Base-by-base conservation (phyloP, 2,329 filamentous ascomycete genomes). In the Aaosphaeria arxii region DNA sequence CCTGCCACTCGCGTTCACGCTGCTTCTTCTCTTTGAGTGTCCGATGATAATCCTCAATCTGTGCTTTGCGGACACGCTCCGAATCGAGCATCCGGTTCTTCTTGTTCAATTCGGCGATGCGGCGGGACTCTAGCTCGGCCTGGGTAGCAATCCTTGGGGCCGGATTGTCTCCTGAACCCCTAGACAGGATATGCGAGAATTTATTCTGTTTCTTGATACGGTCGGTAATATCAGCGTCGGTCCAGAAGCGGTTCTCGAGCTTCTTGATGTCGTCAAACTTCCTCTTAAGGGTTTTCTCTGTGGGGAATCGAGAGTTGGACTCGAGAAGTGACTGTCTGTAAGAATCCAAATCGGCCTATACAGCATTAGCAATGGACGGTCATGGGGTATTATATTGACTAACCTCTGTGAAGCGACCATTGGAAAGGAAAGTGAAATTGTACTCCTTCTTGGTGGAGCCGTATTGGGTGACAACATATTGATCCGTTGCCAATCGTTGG, bases 351-450 rank as follows among this genome's bases (percentile, higher is more conserved):
- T 99, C 94, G 44, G 78, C 74, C 81, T 94, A 54, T 7, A 38
- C 55, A 7, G 11, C 9, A 40, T 40, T 40, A 40, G 39, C 11
- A 40, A 4, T n/a, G 33, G 33, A 36, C 33, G 39, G 39, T 24
- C 4, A 40, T 4, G 7, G 7, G 33, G 33, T n/a, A 4, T 36
- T 2, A 9, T 9, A n/a, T 36, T 36, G 33, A 4, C 7, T 17
- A 17, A 45, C 78, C 70, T 94, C 90, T n/a, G 87, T 89, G 63
- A 97, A 88, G 39, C 80, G 77, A 43, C 85, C 84, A 67, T 96
- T 91, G 0, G 94, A 97, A 65, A 92, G 91, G 53, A 87, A 86
- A 52, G 94, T 86, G 70, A 97, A 96, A 4, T 91, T 91, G 73
- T 91, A 96, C 33, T 91, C 85, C 66, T 87, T 87, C 63, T 90